A percentile compares a stretch with the other conserved stretches of the same genome.
These are phyloP conservation scores for Aegilops bicornis DNA, from an alignment of 176 grass and related monocot species.

Conservation along the genomic window DNA sequence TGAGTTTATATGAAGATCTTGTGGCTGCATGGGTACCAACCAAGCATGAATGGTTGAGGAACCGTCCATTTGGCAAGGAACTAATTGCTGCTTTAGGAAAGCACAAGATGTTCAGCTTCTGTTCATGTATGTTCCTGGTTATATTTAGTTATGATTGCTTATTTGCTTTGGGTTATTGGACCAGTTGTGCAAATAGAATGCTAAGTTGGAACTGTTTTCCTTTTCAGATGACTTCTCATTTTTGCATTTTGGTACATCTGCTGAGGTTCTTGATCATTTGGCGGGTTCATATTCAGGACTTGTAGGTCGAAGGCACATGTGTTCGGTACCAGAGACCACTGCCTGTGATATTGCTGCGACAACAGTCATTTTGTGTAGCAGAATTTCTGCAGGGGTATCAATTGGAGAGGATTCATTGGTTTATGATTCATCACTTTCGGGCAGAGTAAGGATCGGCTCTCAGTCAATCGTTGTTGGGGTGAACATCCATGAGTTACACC, in stretches of 20 bases:
- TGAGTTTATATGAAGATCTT: conserved; percentile 98
- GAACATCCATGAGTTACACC: conserved; percentile 44
- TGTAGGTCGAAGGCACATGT: conserved; percentile 79
- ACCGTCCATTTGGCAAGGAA: conserved; percentile 65
- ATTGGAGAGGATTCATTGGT: conserved; percentile 85
- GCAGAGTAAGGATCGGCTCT: conserved; percentile 77
- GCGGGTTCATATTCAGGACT: conserved; percentile 65
- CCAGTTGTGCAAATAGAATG: neutral
- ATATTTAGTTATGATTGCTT: conserved; percentile 1
- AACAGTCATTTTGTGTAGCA: conserved; percentile 78
- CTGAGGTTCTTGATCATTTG: conserved; percentile 92
- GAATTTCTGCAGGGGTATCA: conserved; percentile 70
- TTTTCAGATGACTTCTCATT: conserved; percentile 90
- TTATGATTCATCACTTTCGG: conserved; percentile 85
- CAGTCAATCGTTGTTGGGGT: conserved; percentile 86
- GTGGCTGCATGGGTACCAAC: conserved; percentile 80
- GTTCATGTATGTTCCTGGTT: conserved; percentile 67
- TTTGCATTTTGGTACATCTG: conserved; percentile 95
- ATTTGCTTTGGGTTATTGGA: neutral
- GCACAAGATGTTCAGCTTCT: conserved; percentile 88
- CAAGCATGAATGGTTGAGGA: conserved; percentile 79
- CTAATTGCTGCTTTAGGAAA: conserved; percentile 68
- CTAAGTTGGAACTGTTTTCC: conserved; percentile 12
- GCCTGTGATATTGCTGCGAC: conserved; percentile 83
- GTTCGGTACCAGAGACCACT: conserved; percentile 70